Evolutionary conservation across 257 asterid species (phyloP).

Genomic region (Capsicum pubescens): DNA sequence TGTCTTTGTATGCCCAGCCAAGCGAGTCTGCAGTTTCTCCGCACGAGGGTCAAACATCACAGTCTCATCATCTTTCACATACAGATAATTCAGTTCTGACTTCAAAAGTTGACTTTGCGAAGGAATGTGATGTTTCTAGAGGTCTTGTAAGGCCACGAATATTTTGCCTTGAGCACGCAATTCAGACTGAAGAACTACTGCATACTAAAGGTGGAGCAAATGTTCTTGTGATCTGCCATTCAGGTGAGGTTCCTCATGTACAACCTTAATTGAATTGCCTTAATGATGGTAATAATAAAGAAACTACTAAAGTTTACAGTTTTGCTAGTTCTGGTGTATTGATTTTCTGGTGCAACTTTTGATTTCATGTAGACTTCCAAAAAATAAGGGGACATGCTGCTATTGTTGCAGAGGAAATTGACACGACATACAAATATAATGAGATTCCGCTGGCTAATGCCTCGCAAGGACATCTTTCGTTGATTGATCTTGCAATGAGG

Average conservation of each 20-base stretch:
- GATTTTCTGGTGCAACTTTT: slow-evolving; percentile 24
- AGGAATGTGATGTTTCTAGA: slow-evolving; percentile 56
- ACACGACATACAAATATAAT: slow-evolving; percentile 54
- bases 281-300: neutral
- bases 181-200: slow-evolving; percentile 77
- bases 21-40: slow-evolving; percentile 36
- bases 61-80: slow-evolving; percentile 32
- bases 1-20: slow-evolving; percentile 39
- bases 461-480: slow-evolving; percentile 64
- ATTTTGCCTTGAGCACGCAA: slow-evolving; percentile 95
- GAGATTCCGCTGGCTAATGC: slow-evolving; percentile 65
- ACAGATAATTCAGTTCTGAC: slow-evolving; percentile 40
- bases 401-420: slow-evolving; percentile 73
- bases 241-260: slow-evolving; percentile 57
- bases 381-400: slow-evolving; percentile 85
- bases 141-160: slow-evolving; percentile 61
- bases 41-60: slow-evolving; percentile 38
- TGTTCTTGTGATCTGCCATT: slow-evolving; percentile 92
- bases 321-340: slow-evolving; percentile 25
- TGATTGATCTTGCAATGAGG: slow-evolving; percentile 76
- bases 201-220: slow-evolving; percentile 80
- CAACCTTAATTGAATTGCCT: slow-evolving; percentile 26
- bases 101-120: slow-evolving; percentile 39
- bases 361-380: slow-evolving; percentile 65
- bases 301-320: slow-evolving; percentile 19